These are phyloP conservation scores for Ophiostoma sp. DNA, from an alignment of 2,329 filamentous ascomycete species.

Conservation along the genomic window DNA sequence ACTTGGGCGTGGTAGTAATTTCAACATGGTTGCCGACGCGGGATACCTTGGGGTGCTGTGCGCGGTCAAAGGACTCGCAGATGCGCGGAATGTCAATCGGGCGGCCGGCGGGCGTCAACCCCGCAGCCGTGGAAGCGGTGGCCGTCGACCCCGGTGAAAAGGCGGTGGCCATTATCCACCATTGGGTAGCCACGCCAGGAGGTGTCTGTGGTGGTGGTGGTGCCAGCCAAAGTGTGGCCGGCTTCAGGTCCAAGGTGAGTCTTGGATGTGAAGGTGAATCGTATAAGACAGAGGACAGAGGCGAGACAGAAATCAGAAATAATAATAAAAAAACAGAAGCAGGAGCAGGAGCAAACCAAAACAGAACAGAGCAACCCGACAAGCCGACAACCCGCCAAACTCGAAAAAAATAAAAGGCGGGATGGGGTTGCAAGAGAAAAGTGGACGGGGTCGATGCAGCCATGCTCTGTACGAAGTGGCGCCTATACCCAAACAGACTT, in stretches of 20 bases:
- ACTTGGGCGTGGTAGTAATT: background rate
- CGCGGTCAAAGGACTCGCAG: background rate
- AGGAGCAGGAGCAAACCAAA: background rate
- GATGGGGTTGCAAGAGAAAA: constrained; percentile 6
- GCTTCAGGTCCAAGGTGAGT: background rate
- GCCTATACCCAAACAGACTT: background rate
- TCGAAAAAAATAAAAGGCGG: constrained; percentile 8
- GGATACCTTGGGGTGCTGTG: background rate
- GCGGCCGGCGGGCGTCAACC: background rate
- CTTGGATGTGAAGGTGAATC: no score
- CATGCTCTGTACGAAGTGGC: background rate
- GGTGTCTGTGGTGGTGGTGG: background rate
- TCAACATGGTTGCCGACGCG: constrained; percentile 5
- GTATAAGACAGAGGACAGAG: background rate
- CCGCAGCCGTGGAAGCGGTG: background rate
- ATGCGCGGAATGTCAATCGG: constrained; percentile 7
- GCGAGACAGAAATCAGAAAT: background rate
- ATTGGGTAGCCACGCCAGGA: background rate
- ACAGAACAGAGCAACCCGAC: background rate
- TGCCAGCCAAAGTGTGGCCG: background rate
- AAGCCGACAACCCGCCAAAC: background rate
- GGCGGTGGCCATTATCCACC: constrained; percentile 8
- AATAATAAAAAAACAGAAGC: background rate
- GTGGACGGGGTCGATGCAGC: constrained; percentile 11
- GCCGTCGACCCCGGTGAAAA: constrained; percentile 5